Base-by-base conservation (phyloP, 2,329 filamentous ascomycete species). In the Lasiodiplodia sp. region DNA sequence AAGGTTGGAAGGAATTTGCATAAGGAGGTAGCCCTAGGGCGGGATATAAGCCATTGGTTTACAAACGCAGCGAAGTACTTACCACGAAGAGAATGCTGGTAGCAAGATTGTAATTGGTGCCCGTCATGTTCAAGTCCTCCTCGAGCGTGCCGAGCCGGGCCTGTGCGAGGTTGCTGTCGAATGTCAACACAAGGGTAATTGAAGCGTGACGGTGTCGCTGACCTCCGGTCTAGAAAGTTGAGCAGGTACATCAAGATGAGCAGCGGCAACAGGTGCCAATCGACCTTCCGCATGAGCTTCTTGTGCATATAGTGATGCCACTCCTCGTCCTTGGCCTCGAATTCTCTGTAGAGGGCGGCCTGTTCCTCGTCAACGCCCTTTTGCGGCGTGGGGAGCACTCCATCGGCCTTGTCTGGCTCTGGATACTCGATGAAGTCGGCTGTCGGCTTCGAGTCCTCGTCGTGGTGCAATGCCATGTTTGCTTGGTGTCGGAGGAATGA, bases 151-250 rank as follows among this genome's bases (percentile, higher is more conserved):
- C 73, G 16, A 79, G 79, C 71, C 85, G 85, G 2, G 85, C 92
- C 80, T 83, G 94, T 49, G 91, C 91, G 70, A 93, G 91, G 73
- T 94, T 93, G 55, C 91, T 93, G 28, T 88, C 7, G 5, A 21
- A 6, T 5, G 40, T 68, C 14, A 68, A 51, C 25, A 23, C 4
- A 14, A 11, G 34, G 4, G 3, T 25, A 21, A n/a, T 12, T 18
- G 4, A 8, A 31, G 12, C n/a, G 10, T 11, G 10, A 40, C n/a
- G 14, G 2, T 18, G 49, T 5, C 7, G 57, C 53, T 18, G 34
- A 62, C 49, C 58, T 69, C 21, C 62, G 60, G 44, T 78, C 76
- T 7, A 78, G 71, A 34, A 77, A 71, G 52, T 77, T 77, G 64
- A 78, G 73, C 16, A 77, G 11, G 51, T 76, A 77, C 34, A 78